phyloP scores from a whole-genome alignment of 495 filamentous ascomycete genomes.

The Xylaria nigripes region DNA sequence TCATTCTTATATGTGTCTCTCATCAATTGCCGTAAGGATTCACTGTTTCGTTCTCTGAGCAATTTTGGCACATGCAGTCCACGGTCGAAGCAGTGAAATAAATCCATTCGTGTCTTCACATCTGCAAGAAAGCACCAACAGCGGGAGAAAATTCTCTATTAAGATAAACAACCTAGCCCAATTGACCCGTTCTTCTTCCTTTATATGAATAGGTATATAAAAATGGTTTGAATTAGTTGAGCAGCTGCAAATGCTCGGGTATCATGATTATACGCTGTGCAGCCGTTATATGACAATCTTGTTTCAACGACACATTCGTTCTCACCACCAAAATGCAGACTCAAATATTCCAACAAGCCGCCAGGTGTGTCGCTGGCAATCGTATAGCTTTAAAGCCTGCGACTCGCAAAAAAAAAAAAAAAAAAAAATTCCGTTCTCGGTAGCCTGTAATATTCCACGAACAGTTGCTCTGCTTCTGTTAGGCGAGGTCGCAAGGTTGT shows the following conservation, averaged over 20 bases:
- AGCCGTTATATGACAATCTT: background rate
- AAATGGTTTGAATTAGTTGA: background rate
- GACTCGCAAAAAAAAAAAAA: background rate
- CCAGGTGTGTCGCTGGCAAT: background rate
- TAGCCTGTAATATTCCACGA: background rate
- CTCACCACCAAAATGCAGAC: background rate
- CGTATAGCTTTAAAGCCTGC: background rate
- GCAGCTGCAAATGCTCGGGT: constrained; percentile 7
- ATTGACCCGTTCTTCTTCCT: too few species aligned
- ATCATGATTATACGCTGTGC: constrained; percentile 11
- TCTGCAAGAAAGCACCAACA: too few species aligned
- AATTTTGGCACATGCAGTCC: too few species aligned
- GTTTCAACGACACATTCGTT: background rate
- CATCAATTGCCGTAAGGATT: too few species aligned
- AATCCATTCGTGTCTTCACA: too few species aligned
- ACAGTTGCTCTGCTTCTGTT: background rate
- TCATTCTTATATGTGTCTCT: too few species aligned
- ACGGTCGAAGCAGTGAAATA: too few species aligned
- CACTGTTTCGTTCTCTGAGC: too few species aligned
- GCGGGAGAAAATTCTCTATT: too few species aligned
- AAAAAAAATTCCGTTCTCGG: background rate
- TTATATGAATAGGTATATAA: background rate
- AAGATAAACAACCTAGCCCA: too few species aligned
- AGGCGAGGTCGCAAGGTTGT: background rate
- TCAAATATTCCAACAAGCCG: background rate